Percentiles rank a stretch among this genome's conserved stretches.
phyloP scores from a whole-genome alignment of 2,329 filamentous ascomycete species.

The Eurotiales sp. region DNA sequence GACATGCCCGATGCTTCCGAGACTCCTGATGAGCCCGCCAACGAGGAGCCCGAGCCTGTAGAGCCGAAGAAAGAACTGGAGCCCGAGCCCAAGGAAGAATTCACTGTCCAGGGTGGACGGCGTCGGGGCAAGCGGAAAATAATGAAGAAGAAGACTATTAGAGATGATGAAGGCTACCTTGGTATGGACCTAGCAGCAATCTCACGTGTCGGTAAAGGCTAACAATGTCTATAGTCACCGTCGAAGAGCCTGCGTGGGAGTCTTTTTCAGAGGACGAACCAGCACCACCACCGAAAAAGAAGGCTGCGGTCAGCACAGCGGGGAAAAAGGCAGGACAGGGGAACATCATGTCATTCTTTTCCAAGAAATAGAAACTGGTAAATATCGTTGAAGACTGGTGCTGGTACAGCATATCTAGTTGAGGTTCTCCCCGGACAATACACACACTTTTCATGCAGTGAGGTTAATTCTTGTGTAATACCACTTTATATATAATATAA shows the following conservation, averaged over 20 bases:
- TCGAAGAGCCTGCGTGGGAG: slow-evolving; percentile 82
- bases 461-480: too few species aligned
- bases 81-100: slow-evolving; percentile 48
- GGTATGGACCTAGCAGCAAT: slow-evolving; percentile 53
- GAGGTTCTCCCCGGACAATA: too few species aligned
- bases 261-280: slow-evolving; percentile 89
- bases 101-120: slow-evolving; percentile 60
- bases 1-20: slow-evolving; percentile 55
- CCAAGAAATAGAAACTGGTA: slow-evolving; percentile 76
- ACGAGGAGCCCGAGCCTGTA: slow-evolving; percentile 34
- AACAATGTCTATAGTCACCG: slow-evolving; percentile 62
- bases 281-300: slow-evolving; percentile 45
- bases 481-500: too few species aligned
- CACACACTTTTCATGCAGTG: too few species aligned
- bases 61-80: slow-evolving; percentile 35
- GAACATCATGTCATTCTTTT: slow-evolving; percentile 89
- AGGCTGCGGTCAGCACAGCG: slow-evolving; percentile 40
- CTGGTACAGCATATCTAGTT: too few species aligned
- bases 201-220: slow-evolving; percentile 8
- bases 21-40: slow-evolving; percentile 27
- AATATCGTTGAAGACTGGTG: too few species aligned
- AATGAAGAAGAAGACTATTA: slow-evolving; percentile 80
- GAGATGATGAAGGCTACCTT: slow-evolving; percentile 86
- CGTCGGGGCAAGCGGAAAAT: slow-evolving; percentile 73
- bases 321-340: slow-evolving; percentile 63